phyloP scores from a whole-genome alignment of 78 protist species.

The Speleostelium caveatum region DNA sequence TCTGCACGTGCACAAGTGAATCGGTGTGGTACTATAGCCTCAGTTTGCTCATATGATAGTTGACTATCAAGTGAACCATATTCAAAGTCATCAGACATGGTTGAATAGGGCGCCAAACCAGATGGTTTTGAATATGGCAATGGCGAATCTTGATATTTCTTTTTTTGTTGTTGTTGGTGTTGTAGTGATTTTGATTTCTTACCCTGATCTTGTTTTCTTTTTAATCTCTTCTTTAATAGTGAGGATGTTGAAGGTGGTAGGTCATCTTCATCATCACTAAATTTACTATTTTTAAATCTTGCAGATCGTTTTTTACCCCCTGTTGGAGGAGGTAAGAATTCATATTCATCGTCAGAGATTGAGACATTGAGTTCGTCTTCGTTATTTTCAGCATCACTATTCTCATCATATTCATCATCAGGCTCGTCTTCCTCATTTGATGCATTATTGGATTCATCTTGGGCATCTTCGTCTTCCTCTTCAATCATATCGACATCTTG shows the following conservation, averaged over 20 bases:
- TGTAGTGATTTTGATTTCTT: slow-evolving; percentile 10
- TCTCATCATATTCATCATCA: not conserved
- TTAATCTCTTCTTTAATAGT: not conserved
- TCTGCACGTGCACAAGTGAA: slow-evolving; percentile 32
- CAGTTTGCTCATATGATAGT: not conserved
- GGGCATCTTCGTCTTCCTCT: not conserved
- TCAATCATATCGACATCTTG: too few species aligned
- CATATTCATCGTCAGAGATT: too few species aligned
- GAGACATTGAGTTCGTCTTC: not conserved
- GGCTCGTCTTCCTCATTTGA: not conserved
- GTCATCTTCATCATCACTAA: not conserved
- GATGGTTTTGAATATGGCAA: not conserved
- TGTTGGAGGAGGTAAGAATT: too few species aligned
- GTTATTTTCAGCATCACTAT: not conserved
- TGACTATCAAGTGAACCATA: not conserved
- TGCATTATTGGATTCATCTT: not conserved
- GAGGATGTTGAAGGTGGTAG: too few species aligned
- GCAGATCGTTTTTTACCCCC: too few species aligned
- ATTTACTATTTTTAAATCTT: too few species aligned
- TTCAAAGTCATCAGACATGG: not conserved
- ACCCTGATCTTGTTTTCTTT: not conserved
- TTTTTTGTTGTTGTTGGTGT: not conserved
- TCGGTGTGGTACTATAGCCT: not conserved
- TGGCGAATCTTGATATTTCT: not conserved
- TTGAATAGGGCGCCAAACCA: not conserved